These are phyloP conservation scores for Saccharomyces hybrid DNA, from an alignment of 1,139 yeast species.

Conservation along the genomic window DNA sequence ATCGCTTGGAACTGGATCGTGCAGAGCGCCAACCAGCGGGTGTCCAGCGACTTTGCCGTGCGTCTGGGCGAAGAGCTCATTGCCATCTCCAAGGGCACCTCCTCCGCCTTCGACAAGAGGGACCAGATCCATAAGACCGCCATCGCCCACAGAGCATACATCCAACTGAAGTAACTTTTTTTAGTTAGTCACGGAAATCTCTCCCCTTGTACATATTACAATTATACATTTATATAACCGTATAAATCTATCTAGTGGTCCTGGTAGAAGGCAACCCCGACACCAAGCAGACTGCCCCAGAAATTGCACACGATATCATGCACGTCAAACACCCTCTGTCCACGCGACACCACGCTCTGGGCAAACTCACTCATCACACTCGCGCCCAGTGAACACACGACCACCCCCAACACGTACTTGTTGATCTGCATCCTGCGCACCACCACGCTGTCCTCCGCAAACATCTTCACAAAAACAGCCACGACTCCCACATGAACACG, in stretches of 20 bases:
- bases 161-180: constrained; percentile 36
- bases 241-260: constrained; percentile 5
- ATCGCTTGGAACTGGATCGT: constrained; percentile 85
- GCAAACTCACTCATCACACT: constrained; percentile 47
- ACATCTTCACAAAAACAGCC: constrained; percentile 43
- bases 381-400: constrained; percentile 40
- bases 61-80: constrained; percentile 85
- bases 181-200: constrained; percentile 15
- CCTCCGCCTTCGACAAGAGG: constrained; percentile 79
- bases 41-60: constrained; percentile 73
- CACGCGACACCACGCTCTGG: constrained; percentile 39
- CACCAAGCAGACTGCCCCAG: constrained; percentile 28
- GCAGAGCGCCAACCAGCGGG: constrained; percentile 74
- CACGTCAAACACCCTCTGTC: constrained; percentile 41
- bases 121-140: constrained; percentile 79
- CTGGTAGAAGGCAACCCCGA: constrained; percentile 10
- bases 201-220: constrained; percentile 3
- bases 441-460: constrained; percentile 2
- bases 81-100: constrained; percentile 67
- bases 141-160: constrained; percentile 70
- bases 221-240: constrained; percentile 2
- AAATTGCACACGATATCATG: constrained; percentile 43
- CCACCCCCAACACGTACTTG: constrained; percentile 35
- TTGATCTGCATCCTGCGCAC: constrained; percentile 20
- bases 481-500: constrained; percentile 43